These are phyloP conservation scores for Punctularia strigosozonata DNA, from an alignment of 768 basidiomycete species.

Conservation along the genomic window DNA sequence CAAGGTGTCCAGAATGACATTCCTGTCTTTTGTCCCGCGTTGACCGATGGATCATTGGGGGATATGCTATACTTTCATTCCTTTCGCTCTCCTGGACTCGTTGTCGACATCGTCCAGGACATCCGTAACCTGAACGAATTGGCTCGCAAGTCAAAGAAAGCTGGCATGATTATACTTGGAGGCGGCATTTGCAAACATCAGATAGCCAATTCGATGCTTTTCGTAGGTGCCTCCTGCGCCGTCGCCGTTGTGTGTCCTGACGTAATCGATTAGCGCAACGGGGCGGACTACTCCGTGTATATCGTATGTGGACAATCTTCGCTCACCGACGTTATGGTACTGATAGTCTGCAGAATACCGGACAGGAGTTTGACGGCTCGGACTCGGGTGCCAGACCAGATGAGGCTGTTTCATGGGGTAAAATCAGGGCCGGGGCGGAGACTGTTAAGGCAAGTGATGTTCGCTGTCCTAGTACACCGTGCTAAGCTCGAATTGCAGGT, in stretches of 20 bases:
- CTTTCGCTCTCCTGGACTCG: conserved; percentile 73
- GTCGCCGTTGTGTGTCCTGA: conserved; percentile 6
- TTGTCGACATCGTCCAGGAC: conserved; percentile 90
- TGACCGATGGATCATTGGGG: conserved; percentile 96
- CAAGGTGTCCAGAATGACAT: conserved; percentile 71
- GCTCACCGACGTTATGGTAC: not conserved
- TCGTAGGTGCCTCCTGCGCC: conserved; percentile 40
- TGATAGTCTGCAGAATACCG: conserved; percentile 64
- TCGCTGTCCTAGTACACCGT: not conserved
- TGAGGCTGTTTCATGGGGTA: conserved; percentile 98
- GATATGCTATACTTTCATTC: conserved; percentile 99
- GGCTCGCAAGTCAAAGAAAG: conserved; percentile 77
- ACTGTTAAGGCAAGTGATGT: conserved; percentile 73
- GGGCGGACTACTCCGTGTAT: conserved; percentile 94
- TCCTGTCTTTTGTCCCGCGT: conserved; percentile 95
- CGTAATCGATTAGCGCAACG: conserved; percentile 61
- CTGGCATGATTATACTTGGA: conserved; percentile 96
- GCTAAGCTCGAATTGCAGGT: conserved; percentile 29
- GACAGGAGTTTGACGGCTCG: conserved; percentile 98
- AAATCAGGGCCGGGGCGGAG: conserved; percentile 80
- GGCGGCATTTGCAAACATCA: conserved; percentile 99
- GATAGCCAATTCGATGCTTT: conserved; percentile 99
- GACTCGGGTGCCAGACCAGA: conserved; percentile 96
- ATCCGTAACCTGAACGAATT: conserved; percentile 88
- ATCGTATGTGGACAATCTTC: conserved; percentile 42